phyloP scores from a whole-genome alignment of 2,329 filamentous ascomycete species.

The Phialocephala sp. region DNA sequence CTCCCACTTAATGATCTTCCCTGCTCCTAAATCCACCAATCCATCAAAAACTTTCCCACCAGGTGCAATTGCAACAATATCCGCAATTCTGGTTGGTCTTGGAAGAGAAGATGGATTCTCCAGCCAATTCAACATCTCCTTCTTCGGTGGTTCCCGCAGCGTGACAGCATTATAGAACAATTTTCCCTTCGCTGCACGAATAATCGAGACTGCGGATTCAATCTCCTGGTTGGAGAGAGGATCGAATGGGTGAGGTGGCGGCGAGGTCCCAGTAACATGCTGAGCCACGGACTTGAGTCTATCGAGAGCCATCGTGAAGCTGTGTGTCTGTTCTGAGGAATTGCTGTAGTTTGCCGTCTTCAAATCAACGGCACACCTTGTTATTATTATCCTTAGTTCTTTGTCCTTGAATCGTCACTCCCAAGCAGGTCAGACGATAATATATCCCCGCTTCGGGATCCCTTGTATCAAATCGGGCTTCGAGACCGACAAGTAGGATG shows the following conservation, averaged over 20 bases:
- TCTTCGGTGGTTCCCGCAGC: slow-evolving; percentile 84
- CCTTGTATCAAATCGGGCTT: slow-evolving; percentile 40
- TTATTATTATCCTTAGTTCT: not conserved
- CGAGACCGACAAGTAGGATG: slow-evolving; percentile 31
- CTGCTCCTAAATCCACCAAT: slow-evolving; percentile 72
- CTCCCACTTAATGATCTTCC: slow-evolving; percentile 76
- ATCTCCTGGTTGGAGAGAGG: slow-evolving; percentile 78
- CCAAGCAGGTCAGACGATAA: slow-evolving; percentile 20
- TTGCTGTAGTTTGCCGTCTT: slow-evolving; percentile 3
- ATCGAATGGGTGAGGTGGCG: slow-evolving; percentile 74
- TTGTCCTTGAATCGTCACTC: not conserved
- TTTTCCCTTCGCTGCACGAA: slow-evolving; percentile 72
- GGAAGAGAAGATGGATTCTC: slow-evolving; percentile 64
- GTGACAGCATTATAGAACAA: slow-evolving; percentile 88
- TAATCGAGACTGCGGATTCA: slow-evolving; percentile 68
- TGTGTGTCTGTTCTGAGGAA: not conserved
- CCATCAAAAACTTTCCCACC: slow-evolving; percentile 85
- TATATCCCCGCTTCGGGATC: slow-evolving; percentile 35
- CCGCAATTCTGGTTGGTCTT: slow-evolving; percentile 74
- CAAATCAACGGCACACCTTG: slow-evolving; percentile 2
- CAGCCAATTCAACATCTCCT: slow-evolving; percentile 81
- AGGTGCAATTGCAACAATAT: slow-evolving; percentile 81
- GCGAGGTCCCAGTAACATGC: slow-evolving; percentile 61
- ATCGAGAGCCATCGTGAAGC: slow-evolving; percentile 61
- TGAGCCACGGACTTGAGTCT: slow-evolving; percentile 67